phyloP scores from a whole-genome alignment of 1,284 basidiomycete genomes.

The Singerocomus inundabilis region DNA sequence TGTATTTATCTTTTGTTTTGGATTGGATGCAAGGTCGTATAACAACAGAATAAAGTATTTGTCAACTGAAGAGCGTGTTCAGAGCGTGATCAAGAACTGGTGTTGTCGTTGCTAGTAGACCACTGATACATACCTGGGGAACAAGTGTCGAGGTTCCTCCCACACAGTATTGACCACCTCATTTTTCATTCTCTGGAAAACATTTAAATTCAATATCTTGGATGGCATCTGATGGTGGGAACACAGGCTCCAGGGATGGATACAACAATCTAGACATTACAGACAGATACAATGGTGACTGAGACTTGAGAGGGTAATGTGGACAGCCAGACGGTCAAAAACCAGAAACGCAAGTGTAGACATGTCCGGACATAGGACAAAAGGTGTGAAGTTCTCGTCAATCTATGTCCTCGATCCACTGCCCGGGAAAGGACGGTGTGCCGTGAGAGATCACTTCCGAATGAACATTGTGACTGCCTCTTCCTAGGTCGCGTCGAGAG shows the following conservation, averaged over 20 bases:
- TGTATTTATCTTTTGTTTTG: background rate
- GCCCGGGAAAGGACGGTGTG: conserved; percentile 29
- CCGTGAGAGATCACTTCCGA: conserved; percentile 7
- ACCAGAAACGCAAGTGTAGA: conserved; percentile 3
- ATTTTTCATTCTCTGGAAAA: conserved; percentile 2
- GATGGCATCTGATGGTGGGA: background rate
- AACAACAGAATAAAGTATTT: conserved; percentile 4
- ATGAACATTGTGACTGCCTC: conserved; percentile 8
- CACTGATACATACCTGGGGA: no score
- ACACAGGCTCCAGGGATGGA: conserved; percentile 7
- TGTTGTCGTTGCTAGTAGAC: background rate
- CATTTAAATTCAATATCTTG: background rate
- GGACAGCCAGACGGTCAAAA: background rate
- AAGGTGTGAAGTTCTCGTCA: conserved; percentile 12
- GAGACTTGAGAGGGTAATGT: conserved; percentile 12
- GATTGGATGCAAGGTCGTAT: background rate
- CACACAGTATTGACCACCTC: no score
- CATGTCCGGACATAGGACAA: conserved; percentile 1
- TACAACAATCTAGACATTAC: conserved; percentile 21
- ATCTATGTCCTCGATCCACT: conserved; percentile 33
- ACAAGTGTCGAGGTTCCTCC: no score
- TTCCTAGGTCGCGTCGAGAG: conserved; percentile 10
- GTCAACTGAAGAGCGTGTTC: background rate
- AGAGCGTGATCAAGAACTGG: background rate
- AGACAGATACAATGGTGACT: conserved; percentile 13